Evolutionary conservation across 768 basidiomycete genomes (phyloP).

Genomic region (Tephrocybe sp.): DNA sequence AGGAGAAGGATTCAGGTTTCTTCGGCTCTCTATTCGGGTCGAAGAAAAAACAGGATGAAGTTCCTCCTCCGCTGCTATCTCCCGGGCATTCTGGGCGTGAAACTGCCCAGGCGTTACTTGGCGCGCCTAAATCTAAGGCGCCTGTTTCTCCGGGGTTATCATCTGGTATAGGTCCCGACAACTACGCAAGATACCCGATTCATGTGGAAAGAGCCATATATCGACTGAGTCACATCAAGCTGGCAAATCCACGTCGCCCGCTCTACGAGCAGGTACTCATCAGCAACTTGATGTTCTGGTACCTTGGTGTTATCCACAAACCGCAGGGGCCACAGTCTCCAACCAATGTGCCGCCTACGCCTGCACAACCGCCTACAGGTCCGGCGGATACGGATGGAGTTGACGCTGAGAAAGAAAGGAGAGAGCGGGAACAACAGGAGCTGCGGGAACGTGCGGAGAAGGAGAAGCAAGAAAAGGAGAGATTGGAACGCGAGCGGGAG

Average conservation of each 20-base stretch:
- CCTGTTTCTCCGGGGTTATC: slow-evolving; percentile 61
- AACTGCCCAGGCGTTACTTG: slow-evolving; percentile 83
- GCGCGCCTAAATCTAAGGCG: slow-evolving; percentile 76
- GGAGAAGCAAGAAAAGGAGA: slow-evolving; percentile 43
- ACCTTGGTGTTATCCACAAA: slow-evolving; percentile 96
- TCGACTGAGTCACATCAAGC: slow-evolving; percentile 95
- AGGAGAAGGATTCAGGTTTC: slow-evolving; percentile 81
- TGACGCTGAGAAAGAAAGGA: slow-evolving; percentile 39
- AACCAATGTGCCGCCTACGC: slow-evolving; percentile 27
- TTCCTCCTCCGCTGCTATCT: slow-evolving; percentile 31
- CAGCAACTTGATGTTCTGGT: slow-evolving; percentile 99
- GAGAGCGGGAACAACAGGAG: slow-evolving; percentile 32
- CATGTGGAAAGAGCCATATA: slow-evolving; percentile 99
- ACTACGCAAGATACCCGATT: slow-evolving; percentile 87
- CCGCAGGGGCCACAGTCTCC: slow-evolving; percentile 55
- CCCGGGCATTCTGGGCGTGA: slow-evolving; percentile 69
- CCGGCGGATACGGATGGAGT: slow-evolving; percentile 36
- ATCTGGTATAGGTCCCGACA: slow-evolving; percentile 40
- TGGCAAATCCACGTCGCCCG: slow-evolving; percentile 95
- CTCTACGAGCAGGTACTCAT: slow-evolving; percentile 96
- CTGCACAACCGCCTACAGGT: slow-evolving; percentile 23
- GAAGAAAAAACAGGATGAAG: slow-evolving; percentile 82
- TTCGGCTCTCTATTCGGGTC: slow-evolving; percentile 90
- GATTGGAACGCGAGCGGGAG: slow-evolving; percentile 45
- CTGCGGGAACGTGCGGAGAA: slow-evolving; percentile 45